Percentiles rank a stretch among this genome's conserved stretches.
Evolutionary conservation across 2,329 filamentous ascomycete species (phyloP).

Genomic region (Penicillium verrucosum): DNA sequence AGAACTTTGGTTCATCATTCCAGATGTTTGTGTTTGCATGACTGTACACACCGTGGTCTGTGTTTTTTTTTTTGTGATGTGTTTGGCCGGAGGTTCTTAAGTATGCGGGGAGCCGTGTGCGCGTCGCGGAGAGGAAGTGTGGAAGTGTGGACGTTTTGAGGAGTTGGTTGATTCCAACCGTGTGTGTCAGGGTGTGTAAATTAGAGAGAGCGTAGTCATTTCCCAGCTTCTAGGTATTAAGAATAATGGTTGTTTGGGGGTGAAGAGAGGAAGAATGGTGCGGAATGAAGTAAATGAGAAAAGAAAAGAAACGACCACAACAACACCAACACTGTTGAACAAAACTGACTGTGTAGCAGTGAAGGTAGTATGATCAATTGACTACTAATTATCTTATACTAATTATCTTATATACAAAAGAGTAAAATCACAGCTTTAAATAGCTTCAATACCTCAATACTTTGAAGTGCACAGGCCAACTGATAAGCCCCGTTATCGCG

Average conservation of each 20-base stretch:
- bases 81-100: neutral
- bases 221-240: neutral
- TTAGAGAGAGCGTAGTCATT: neutral
- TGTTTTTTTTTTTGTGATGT: neutral
- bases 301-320: neutral
- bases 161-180: too few relatives aligned
- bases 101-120: neutral
- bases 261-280: neutral
- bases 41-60: neutral
- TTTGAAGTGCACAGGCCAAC: slow-evolving; percentile 7
- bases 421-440: neutral
- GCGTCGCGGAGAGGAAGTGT: neutral
- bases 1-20: slow-evolving; percentile 31
- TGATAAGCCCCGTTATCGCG: slow-evolving; percentile 24
- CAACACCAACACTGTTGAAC: neutral
- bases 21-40: neutral
- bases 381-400: neutral
- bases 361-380: neutral
- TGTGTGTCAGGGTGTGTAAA: neutral
- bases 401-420: neutral
- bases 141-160: neutral
- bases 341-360: neutral
- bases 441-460: neutral
- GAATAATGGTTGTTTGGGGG: slow-evolving; percentile 4
- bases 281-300: slow-evolving; percentile 3